A percentile compares a stretch with the other conserved stretches of the same genome.
Evolutionary conservation across 441 rosid genomes (phyloP).

Genomic region (Breynia disticha): DNA sequence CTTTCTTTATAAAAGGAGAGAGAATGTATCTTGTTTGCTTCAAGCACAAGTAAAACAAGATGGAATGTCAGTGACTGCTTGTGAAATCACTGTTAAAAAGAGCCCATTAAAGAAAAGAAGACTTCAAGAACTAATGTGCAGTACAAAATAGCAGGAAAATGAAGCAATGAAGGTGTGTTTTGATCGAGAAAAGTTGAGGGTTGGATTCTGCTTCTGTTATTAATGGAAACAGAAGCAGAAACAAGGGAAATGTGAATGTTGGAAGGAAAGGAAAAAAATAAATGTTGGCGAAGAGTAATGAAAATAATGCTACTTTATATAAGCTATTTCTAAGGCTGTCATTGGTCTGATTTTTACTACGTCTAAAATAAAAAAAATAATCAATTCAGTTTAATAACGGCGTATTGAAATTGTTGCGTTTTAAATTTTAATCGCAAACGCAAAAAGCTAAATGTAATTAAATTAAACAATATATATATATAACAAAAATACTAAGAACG

Average conservation of each 20-base stretch:
- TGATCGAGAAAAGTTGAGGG: neutral
- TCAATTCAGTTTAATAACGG: too few relatives aligned
- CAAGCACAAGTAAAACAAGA: constrained; percentile 27
- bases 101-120: neutral
- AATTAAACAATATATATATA: too few relatives aligned
- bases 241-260: neutral
- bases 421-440: too few relatives aligned
- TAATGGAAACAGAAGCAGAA: neutral
- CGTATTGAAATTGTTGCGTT: too few relatives aligned
- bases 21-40: constrained; percentile 23
- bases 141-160: too few relatives aligned
- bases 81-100: neutral
- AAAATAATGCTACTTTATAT: neutral
- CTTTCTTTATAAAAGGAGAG: neutral
- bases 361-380: too few relatives aligned
- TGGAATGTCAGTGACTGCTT: constrained; percentile 18
- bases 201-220: neutral
- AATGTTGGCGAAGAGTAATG: neutral
- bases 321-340: neutral
- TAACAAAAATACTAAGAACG: too few relatives aligned
- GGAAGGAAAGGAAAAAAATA: neutral
- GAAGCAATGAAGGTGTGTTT: neutral
- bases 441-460: too few relatives aligned
- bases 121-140: neutral
- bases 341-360: too few relatives aligned